Evolutionary conservation across 371 early-diverging fungal species (phyloP).

Genomic region (Mortierella sp.): DNA sequence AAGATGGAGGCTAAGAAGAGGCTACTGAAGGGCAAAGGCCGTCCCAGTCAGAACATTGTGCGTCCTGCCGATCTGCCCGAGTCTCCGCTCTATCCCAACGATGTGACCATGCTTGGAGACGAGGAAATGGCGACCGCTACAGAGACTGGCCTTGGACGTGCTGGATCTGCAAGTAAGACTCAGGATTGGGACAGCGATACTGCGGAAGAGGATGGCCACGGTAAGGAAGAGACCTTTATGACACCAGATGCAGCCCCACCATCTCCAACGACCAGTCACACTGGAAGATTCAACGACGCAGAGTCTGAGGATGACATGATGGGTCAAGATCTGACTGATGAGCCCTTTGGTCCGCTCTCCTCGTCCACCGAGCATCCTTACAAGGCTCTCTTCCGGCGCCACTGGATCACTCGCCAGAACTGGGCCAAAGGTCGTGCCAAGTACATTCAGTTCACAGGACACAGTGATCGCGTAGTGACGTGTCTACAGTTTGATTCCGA

Average conservation of each 20-base stretch:
- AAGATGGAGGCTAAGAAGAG: conserved; percentile 46
- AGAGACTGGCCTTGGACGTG: background rate
- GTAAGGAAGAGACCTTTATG: conserved; percentile 50
- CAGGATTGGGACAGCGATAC: conserved; percentile 49
- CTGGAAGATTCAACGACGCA: conserved; percentile 42
- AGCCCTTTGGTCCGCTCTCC: conserved; percentile 37
- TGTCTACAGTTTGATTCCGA: conserved; percentile 95
- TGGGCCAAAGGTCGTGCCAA: conserved; percentile 82
- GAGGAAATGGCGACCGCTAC: conserved; percentile 27
- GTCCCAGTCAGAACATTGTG: conserved; percentile 20
- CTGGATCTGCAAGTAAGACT: conserved; percentile 1
- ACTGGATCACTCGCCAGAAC: conserved; percentile 79
- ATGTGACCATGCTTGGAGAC: conserved; percentile 50
- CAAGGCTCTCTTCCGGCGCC: conserved; percentile 81
- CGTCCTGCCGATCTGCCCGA: conserved; percentile 50
- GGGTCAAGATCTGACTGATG: conserved; percentile 36
- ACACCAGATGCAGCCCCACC: conserved; percentile 56
- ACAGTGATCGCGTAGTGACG: conserved; percentile 88
- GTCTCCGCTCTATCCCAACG: conserved; percentile 45
- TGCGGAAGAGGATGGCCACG: conserved; percentile 48
- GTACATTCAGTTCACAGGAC: conserved; percentile 82
- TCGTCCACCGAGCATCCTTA: conserved; percentile 65
- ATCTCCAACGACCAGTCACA: conserved; percentile 48
- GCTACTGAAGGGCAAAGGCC: conserved; percentile 54
- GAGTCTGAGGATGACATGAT: conserved; percentile 50